A percentile compares a stretch with the other conserved stretches of the same genome.
phyloP scores from a whole-genome alignment of 257 asterid species.

The Knoxia roxburghii region DNA sequence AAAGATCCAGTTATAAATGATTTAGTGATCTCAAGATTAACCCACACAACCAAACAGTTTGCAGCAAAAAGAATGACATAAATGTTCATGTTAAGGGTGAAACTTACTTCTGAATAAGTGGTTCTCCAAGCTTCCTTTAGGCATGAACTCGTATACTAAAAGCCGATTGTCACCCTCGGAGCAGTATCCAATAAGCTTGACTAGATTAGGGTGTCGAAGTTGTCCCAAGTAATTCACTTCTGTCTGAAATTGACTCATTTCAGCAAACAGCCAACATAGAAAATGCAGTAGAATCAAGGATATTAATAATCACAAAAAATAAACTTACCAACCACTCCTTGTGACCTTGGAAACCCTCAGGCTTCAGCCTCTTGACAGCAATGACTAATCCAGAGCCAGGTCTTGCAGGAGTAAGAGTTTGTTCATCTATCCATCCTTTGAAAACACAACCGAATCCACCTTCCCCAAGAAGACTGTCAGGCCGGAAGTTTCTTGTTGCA shows the following conservation, averaged over 20 bases:
- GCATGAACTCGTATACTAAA: conserved; percentile 92
- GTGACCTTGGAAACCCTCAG: conserved; percentile 98
- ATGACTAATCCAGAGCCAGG: conserved; percentile 91
- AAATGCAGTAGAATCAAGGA: neutral
- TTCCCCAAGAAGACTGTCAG: conserved; percentile 95
- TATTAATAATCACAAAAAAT: conserved; percentile 16
- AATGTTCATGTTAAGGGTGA: neutral
- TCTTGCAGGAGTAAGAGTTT: conserved; percentile 57
- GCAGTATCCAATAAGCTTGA: conserved; percentile 92
- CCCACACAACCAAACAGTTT: neutral
- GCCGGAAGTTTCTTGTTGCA: conserved; percentile 84
- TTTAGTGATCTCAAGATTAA: neutral
- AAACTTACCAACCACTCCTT: conserved; percentile 91
- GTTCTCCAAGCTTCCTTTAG: conserved; percentile 95
- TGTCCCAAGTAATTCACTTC: conserved; percentile 95
- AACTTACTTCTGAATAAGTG: conserved; percentile 85
- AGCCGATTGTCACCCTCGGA: conserved; percentile 82
- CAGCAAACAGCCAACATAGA: neutral
- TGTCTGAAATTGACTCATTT: conserved; percentile 48
- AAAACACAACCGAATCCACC: conserved; percentile 95
- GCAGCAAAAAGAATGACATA: neutral
- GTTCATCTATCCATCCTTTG: conserved; percentile 93
- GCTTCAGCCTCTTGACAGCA: conserved; percentile 91
- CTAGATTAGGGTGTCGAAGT: conserved; percentile 84
- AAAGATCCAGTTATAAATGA: conserved; percentile 6